Evolutionary conservation across 139 green algal genomes (phyloP), one percentile per base, ranked within the genome.

Genomic region (Eudorina sp.): DNA sequence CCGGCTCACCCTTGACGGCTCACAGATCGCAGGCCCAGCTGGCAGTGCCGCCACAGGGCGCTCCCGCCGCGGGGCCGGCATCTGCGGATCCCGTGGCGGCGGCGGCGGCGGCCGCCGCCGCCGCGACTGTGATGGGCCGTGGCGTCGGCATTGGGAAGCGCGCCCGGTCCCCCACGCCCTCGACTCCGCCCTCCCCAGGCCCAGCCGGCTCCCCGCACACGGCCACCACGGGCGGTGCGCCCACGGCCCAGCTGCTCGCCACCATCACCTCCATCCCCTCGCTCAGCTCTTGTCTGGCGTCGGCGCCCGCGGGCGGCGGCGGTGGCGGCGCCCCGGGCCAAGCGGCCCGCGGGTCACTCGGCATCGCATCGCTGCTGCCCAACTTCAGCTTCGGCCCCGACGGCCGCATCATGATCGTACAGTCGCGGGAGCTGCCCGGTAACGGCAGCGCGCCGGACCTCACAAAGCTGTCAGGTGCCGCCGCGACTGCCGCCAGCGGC

Each of bases 261-360:
- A 87, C 64, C 31, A 66, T 87, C 43, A 79, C 62, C 31, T 87
- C 81, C 18, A 34, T 41, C 45, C 81, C 81, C 46, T 87, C 81
- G 6, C 81, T 87, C n/a, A 78, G 62, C 45, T 79, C 62, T 3
- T 78, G 62, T 45, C 45, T 87, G 21, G 80, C 45, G 8, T n/a
- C 53, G 23, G 46, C 45, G 7, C 29, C 45, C 27, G 73, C 6
- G 6, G 73, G 18, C 36, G 41, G 36, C 21, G 40, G 40, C 38
- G 23, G 23, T 3, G 41, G 4, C 27, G 62, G 62, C 55, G 29
- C 13, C 36, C 2, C 34, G 25, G 46, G 73, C 45, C 73, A 68
- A 36, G 48, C 7, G 34, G 48, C 31, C 18, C 75, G 31, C 11
- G 64, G 62, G 19, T 68, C 45, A 11, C 45, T 78, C 0, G 81